phyloP scores from a whole-genome alignment of 257 asterid genomes.

The Forsythia suspensa region DNA sequence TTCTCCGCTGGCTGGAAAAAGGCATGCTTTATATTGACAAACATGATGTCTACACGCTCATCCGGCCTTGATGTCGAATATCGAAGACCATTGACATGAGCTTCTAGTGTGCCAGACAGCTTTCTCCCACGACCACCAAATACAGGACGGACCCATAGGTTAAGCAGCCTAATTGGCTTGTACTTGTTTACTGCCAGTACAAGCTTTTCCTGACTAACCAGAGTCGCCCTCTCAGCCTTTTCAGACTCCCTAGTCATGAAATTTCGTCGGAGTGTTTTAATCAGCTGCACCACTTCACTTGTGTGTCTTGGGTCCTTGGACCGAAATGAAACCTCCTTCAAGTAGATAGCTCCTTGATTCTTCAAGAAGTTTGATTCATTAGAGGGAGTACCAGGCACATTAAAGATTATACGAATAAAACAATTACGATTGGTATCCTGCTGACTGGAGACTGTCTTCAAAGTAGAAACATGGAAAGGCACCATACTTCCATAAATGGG shows the following conservation, averaged over 20 bases:
- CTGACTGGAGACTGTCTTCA: constrained; percentile 67
- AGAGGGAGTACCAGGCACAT: constrained; percentile 74
- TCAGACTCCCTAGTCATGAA: constrained; percentile 72
- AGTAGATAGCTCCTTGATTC: constrained; percentile 55
- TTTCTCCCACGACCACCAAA: constrained; percentile 75
- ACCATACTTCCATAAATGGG: constrained; percentile 67
- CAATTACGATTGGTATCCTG: constrained; percentile 64
- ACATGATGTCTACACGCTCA: constrained; percentile 70
- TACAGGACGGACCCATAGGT: constrained; percentile 70
- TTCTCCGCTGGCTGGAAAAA: constrained; percentile 82
- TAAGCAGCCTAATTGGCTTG: constrained; percentile 61
- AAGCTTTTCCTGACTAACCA: constrained; percentile 69
- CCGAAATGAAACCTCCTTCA: constrained; percentile 66
- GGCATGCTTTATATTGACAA: constrained; percentile 61
- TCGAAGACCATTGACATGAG: constrained; percentile 71
- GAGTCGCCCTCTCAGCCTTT: constrained; percentile 75
- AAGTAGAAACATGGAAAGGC: constrained; percentile 68
- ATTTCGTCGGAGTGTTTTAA: constrained; percentile 57
- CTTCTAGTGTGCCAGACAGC: constrained; percentile 61
- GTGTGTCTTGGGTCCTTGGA: constrained; percentile 74
- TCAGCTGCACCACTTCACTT: constrained; percentile 64
- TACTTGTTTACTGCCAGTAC: constrained; percentile 56
- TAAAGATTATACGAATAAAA: constrained; percentile 62
- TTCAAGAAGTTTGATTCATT: constrained; percentile 54
- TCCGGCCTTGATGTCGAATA: constrained; percentile 64